Percentiles rank a stretch among this genome's conserved stretches.
phyloP scores from a whole-genome alignment of 305 asterid species.

The Fraxinus angustifolia region DNA sequence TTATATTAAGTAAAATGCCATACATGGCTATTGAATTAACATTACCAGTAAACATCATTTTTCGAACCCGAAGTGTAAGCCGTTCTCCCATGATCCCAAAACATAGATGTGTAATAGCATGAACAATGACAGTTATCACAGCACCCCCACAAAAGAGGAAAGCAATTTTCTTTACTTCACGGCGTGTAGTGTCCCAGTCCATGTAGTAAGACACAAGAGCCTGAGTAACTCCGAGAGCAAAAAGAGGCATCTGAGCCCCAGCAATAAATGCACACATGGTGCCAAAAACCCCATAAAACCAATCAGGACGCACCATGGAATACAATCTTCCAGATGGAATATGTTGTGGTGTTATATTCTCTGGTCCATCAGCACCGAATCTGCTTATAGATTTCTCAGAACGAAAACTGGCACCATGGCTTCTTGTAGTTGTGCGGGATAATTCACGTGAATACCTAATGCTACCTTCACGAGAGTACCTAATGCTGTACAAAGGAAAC shows the following conservation, averaged over 20 bases:
- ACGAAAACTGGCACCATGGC: slow-evolving; percentile 88
- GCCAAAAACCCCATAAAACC: slow-evolving; percentile 78
- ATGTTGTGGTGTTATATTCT: slow-evolving; percentile 33
- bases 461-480: slow-evolving; percentile 83
- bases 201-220: slow-evolving; percentile 94
- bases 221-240: slow-evolving; percentile 91
- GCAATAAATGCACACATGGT: slow-evolving; percentile 77
- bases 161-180: slow-evolving; percentile 74
- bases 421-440: slow-evolving; percentile 69
- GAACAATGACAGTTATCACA: slow-evolving; percentile 64
- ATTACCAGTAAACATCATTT: slow-evolving; percentile 83
- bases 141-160: slow-evolving; percentile 88
- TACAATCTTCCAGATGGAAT: slow-evolving; percentile 66
- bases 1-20: neutral
- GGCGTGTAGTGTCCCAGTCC: slow-evolving; percentile 94
- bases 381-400: slow-evolving; percentile 74
- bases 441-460: slow-evolving; percentile 66
- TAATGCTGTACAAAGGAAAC: slow-evolving; percentile 34
- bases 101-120: slow-evolving; percentile 71
- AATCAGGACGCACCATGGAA: slow-evolving; percentile 85
- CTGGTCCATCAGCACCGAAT: slow-evolving; percentile 67
- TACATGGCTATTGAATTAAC: slow-evolving; percentile 1
- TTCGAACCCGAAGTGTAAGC: slow-evolving; percentile 84
- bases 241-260: slow-evolving; percentile 95
- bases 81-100: slow-evolving; percentile 95